phyloP scores from a whole-genome alignment of 805 yeast genomes.

The Teunomyces stri region DNA sequence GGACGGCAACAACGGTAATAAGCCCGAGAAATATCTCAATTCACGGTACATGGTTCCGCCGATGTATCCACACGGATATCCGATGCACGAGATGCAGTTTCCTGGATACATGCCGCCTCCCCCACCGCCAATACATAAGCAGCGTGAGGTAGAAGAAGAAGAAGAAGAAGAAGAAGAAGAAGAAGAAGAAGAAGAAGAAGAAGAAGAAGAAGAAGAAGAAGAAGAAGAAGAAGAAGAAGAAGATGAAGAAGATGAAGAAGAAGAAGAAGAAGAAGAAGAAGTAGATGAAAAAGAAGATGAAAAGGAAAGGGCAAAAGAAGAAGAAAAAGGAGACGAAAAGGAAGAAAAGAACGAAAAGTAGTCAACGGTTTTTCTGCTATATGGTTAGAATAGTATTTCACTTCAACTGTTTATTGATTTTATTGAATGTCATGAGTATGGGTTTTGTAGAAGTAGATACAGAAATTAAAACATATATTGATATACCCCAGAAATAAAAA shows the following conservation, averaged over 20 bases:
- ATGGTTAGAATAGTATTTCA: background rate
- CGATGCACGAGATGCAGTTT: constrained; percentile 13
- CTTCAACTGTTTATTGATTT: background rate
- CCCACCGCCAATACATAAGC: constrained; percentile 7
- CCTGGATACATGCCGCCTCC: constrained; percentile 15
- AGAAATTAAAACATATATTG: constrained; percentile 1
- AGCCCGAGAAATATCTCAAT: constrained; percentile 7
- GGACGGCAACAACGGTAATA: constrained; percentile 6
- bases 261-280: background rate
- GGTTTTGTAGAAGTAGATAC: background rate
- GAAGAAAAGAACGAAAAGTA: background rate
- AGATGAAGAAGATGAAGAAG: background rate
- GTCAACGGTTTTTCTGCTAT: background rate
- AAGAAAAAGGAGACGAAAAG: background rate
- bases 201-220: background rate
- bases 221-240: background rate
- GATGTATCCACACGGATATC: constrained; percentile 14
- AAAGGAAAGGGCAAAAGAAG: background rate
- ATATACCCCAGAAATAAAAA: constrained; percentile 7
- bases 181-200: constrained; percentile 4
- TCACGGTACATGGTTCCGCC: constrained; percentile 15
- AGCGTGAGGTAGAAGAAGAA: constrained; percentile 1
- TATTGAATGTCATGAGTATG: background rate
- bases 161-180: background rate
- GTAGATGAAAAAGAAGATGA: constrained; percentile 2